These are phyloP conservation scores for Aspergillus sp. DNA, from an alignment of 2,329 filamentous ascomycete species.

Conservation along the genomic window DNA sequence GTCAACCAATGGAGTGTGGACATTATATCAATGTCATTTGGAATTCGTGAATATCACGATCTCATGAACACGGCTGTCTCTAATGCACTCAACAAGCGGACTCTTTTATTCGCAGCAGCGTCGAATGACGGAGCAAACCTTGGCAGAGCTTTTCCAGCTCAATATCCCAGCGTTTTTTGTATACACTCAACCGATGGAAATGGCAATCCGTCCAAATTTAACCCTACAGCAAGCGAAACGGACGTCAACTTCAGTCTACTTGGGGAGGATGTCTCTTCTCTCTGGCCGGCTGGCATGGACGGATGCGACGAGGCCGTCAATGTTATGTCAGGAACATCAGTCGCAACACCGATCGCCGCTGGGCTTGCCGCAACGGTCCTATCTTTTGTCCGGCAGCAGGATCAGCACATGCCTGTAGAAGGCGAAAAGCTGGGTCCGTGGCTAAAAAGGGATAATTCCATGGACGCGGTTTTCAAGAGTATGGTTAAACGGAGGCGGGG, in stretches of 20 bases:
- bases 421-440: conserved; percentile 8
- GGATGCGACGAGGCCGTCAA: conserved; percentile 5
- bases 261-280: conserved; percentile 13
- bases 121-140: conserved; percentile 14
- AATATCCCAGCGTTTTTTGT: conserved; percentile 14
- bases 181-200: conserved; percentile 15
- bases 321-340: conserved; percentile 13
- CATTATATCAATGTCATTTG: conserved; percentile 17
- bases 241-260: conserved; percentile 16
- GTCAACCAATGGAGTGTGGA: conserved; percentile 14
- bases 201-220: conserved; percentile 12
- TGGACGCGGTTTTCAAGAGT: conserved; percentile 14
- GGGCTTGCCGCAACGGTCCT: conserved; percentile 11
- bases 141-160: conserved; percentile 14
- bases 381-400: conserved; percentile 8
- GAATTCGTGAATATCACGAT: conserved; percentile 13
- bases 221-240: conserved; percentile 10
- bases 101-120: conserved; percentile 13
- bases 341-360: conserved; percentile 15
- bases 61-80: conserved; percentile 9
- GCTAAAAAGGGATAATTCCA: conserved; percentile 9
- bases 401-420: conserved; percentile 4
- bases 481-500: conserved; percentile 11
- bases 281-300: conserved; percentile 11
- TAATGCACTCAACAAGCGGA: conserved; percentile 10